phyloP scores from a whole-genome alignment of 371 early-diverging fungal genomes.

The Mucor saturninus region DNA sequence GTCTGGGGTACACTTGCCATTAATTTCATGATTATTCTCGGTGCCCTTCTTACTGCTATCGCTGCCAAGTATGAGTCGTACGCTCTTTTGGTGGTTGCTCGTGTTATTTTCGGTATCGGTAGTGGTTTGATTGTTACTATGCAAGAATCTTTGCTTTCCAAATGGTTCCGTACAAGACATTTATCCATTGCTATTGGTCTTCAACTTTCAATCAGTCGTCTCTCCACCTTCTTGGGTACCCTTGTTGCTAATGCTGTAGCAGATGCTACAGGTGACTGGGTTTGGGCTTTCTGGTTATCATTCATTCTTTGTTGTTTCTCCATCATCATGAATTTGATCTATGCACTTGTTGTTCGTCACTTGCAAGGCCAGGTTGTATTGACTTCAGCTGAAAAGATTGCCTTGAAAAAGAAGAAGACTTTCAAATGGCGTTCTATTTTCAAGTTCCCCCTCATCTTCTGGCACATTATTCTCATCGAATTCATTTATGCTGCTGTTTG shows the following conservation, averaged over 20 bases:
- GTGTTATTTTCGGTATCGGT: constrained; percentile 61
- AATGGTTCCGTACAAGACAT: constrained; percentile 59
- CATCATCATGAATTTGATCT: constrained; percentile 48
- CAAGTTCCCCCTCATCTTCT: constrained; percentile 54
- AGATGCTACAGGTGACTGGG: constrained; percentile 49
- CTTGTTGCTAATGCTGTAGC: constrained; percentile 51
- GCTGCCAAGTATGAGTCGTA: constrained; percentile 46
- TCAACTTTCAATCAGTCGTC: constrained; percentile 58
- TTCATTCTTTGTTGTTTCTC: constrained; percentile 54
- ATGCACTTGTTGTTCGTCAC: constrained; percentile 47
- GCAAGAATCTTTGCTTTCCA: constrained; percentile 62
- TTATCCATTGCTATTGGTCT: constrained; percentile 50
- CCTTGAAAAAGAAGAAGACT: constrained; percentile 38
- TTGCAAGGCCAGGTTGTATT: constrained; percentile 36
- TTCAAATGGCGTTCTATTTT: constrained; percentile 48
- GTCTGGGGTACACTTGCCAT: constrained; percentile 54
- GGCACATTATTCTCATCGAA: constrained; percentile 52
- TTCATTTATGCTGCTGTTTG: constrained; percentile 59
- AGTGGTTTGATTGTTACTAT: constrained; percentile 59
- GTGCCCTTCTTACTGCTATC: constrained; percentile 52
- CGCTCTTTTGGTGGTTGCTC: constrained; percentile 53
- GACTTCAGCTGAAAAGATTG: constrained; percentile 27
- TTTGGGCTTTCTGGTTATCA: constrained; percentile 59
- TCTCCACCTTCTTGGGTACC: constrained; percentile 57
- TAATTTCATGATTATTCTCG: constrained; percentile 47